These are phyloP conservation scores for Fusarium brevicatenulatum DNA, from an alignment of 2,329 filamentous ascomycete species.

Conservation along the genomic window DNA sequence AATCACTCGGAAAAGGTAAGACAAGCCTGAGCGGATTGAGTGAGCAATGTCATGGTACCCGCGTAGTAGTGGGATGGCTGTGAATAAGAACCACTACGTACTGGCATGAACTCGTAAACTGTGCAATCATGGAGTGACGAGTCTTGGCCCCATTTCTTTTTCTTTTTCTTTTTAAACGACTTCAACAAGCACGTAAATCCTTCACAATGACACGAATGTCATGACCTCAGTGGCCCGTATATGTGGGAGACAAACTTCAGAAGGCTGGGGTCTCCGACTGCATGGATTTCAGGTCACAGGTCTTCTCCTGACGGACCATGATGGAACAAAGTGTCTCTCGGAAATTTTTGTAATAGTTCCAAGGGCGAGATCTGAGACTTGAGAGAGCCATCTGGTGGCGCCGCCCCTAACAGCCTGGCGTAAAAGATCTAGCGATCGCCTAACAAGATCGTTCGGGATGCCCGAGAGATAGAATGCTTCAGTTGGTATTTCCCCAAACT, in stretches of 20 bases:
- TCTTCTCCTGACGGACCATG: slow-evolving; percentile 1
- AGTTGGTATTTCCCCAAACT: neutral
- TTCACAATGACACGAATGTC: neutral
- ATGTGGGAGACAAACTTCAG: neutral
- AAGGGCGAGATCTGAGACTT: slow-evolving; percentile 35
- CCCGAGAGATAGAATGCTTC: neutral
- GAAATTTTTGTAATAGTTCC: slow-evolving; percentile 31
- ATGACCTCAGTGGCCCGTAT: neutral
- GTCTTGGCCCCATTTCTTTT: neutral
- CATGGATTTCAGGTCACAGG: slow-evolving; percentile 10
- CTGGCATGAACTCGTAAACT: neutral
- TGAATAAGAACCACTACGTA: neutral
- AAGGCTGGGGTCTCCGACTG: neutral
- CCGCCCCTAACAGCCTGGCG: slow-evolving; percentile 6
- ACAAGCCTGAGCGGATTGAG: neutral
- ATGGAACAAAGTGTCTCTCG: slow-evolving; percentile 29
- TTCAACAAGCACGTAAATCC: neutral
- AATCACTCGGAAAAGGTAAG: neutral
- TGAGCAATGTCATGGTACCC: neutral
- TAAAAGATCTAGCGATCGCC: neutral
- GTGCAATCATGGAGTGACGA: neutral
- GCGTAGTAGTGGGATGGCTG: neutral
- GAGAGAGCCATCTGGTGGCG: slow-evolving; percentile 26
- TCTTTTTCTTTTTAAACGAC: neutral
- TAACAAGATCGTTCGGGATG: neutral